A percentile compares a stretch with the other conserved stretches of the same genome.
phyloP scores from a whole-genome alignment of 768 basidiomycete genomes.

The Saitozyma podzolica region DNA sequence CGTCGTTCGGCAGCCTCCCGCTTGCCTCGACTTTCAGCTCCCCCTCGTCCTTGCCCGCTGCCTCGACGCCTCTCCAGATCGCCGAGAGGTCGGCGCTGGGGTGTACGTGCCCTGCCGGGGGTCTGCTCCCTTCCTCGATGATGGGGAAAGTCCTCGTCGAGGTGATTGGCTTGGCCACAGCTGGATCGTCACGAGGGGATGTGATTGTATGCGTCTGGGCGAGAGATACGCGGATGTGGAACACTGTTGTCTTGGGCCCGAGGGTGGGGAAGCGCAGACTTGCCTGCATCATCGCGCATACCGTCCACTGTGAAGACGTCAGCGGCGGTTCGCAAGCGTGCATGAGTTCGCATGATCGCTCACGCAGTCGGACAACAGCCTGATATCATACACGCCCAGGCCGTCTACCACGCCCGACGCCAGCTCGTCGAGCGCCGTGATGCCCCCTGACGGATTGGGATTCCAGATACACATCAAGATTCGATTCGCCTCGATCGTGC shows the following conservation, averaged over 20 bases:
- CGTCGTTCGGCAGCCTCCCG: slow-evolving; percentile 39
- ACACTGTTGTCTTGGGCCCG: slow-evolving; percentile 26
- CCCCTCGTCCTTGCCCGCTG: slow-evolving; percentile 17
- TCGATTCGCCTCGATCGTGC: neutral
- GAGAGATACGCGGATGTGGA: slow-evolving; percentile 26
- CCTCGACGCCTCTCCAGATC: slow-evolving; percentile 16
- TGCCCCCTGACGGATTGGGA: slow-evolving; percentile 16
- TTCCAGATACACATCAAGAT: slow-evolving; percentile 12
- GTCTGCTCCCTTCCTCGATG: slow-evolving; percentile 13
- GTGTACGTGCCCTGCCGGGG: slow-evolving; percentile 13
- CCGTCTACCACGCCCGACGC: slow-evolving; percentile 11
- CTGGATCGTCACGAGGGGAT: slow-evolving; percentile 23
- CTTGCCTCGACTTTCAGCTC: slow-evolving; percentile 12
- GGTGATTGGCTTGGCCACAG: slow-evolving; percentile 14
- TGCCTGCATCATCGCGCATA: slow-evolving; percentile 23
- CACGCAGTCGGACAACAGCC: slow-evolving; percentile 14
- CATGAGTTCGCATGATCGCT: neutral
- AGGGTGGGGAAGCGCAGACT: slow-evolving; percentile 19
- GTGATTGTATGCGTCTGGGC: slow-evolving; percentile 27
- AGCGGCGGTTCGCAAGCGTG: neutral
- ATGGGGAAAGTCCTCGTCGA: slow-evolving; percentile 10
- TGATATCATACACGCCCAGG: slow-evolving; percentile 14
- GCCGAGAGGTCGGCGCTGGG: slow-evolving; percentile 3
- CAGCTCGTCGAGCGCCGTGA: slow-evolving; percentile 24
- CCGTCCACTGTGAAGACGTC: slow-evolving; percentile 25